Evolutionary conservation across 805 yeast species (phyloP), one percentile per base, ranked within the genome.

Genomic region (Metschnikowia cerradonensis): DNA sequence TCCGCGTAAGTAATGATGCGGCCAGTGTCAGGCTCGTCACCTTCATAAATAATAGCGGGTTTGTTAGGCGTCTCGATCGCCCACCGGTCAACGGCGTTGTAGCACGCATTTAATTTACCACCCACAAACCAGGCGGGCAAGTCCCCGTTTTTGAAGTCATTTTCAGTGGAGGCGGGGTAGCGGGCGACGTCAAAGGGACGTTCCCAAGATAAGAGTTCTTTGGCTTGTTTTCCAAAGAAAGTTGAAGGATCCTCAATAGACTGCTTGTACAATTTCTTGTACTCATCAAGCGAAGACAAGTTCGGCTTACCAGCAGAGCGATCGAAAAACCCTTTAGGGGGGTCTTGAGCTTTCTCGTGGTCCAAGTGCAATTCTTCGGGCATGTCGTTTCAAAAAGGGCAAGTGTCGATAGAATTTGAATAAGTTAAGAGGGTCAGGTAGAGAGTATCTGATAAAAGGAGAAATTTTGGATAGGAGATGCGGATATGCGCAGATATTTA

Each of bases 1-100:
- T 92, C 94, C 53, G 89, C 90, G 69, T 86, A 92, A 36, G 97
- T 87, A 65, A 92, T 79, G 54, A 72, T 77, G 66, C 82, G 77
- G 53, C 87, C 86, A 60, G 88, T 86, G 47, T 73, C 71, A 61
- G 84, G 90, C 64, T 89, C 95, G 70, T 92, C 99, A 48, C 96
- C 98, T 73, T 92, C 99, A 70, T 88, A 92, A 60, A 94, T 84
- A 42, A 88, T 74, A 50, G 94, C 94, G 17, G 83, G 67, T 72
- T 91, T 90, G 66, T 88, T 79, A 41, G 99, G 98, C 64, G 82
- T 86, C 57, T 78, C 80, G 59, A 88, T 75, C 3, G 99, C 99
- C 76, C 94, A 96, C 70, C 98, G 83, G 70, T 92, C 99, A 56
- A 92, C 96, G 69, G 94, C 86, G 72, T 92, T 92, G 75, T 88